These are phyloP conservation scores for Huntiella savannae DNA, from an alignment of 2,329 filamentous ascomycete genomes.

Conservation along the genomic window DNA sequence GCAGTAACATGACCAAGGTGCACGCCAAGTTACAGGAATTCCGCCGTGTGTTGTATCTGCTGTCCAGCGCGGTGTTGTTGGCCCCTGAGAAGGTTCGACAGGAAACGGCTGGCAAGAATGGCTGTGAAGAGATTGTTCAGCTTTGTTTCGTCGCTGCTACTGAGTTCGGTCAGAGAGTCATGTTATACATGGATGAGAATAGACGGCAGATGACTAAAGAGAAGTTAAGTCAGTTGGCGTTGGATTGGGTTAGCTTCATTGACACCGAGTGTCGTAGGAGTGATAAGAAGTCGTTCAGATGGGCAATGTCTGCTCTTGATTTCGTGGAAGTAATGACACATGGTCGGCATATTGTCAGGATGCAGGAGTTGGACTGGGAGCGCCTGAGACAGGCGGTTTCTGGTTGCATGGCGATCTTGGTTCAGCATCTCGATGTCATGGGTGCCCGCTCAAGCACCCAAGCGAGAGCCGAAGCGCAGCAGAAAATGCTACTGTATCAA, in stretches of 20 bases:
- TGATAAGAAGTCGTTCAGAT: slow-evolving; percentile 89
- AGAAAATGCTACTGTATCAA: slow-evolving; percentile 53
- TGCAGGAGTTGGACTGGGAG: slow-evolving; percentile 75
- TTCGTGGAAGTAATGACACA: slow-evolving; percentile 96
- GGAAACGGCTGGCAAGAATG: slow-evolving; percentile 55
- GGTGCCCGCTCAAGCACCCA: slow-evolving; percentile 83
- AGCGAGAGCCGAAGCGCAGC: slow-evolving; percentile 81
- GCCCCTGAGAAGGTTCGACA: slow-evolving; percentile 83
- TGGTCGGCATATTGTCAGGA: slow-evolving; percentile 77
- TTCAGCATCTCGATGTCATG: slow-evolving; percentile 99
- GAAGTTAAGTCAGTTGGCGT: slow-evolving; percentile 75
- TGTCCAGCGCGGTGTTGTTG: slow-evolving; percentile 97
- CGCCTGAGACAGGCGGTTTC: slow-evolving; percentile 73
- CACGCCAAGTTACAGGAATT: slow-evolving; percentile 84
- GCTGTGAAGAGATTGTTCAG: slow-evolving; percentile 90
- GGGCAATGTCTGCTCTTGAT: slow-evolving; percentile 87
- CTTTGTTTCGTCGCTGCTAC: slow-evolving; percentile 98
- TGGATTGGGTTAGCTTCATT: slow-evolving; percentile 97
- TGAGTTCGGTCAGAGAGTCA: slow-evolving; percentile 86
- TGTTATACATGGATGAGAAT: slow-evolving; percentile 91
- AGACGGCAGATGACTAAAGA: slow-evolving; percentile 92
- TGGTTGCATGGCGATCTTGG: slow-evolving; percentile 90
- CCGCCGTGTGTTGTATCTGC: slow-evolving; percentile 84
- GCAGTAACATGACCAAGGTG: slow-evolving; percentile 83
- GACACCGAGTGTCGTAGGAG: slow-evolving; percentile 91